Conservation (phyloP, 257 asterid species). For the Striga asiatica region DNA sequence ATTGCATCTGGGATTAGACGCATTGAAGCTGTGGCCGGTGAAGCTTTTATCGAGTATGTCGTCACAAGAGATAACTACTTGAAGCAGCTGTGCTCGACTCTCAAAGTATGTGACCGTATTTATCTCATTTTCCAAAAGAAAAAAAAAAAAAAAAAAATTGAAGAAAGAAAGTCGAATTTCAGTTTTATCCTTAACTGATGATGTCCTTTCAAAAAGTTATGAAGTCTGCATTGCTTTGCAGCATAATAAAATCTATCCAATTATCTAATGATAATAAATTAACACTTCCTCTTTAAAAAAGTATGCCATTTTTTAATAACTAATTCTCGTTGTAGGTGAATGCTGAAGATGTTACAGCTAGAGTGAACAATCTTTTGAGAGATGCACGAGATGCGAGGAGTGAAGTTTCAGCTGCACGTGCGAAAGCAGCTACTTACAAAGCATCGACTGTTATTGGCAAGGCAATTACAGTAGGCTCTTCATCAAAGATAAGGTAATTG, state of each 20-base stretch:
- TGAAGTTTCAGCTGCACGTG: slow-evolving; percentile 64
- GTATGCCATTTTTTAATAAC: too few relatives aligned
- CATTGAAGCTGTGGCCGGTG: slow-evolving; percentile 95
- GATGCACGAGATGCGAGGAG: slow-evolving; percentile 62
- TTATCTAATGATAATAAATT: too few relatives aligned
- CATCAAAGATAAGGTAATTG: slow-evolving; percentile 50
- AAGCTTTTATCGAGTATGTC: slow-evolving; percentile 80
- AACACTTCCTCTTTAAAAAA: too few relatives aligned
- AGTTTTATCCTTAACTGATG: too few relatives aligned
- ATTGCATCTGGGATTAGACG: slow-evolving; percentile 85
- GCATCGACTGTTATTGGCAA: slow-evolving; percentile 52
- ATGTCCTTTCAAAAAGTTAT: background rate
- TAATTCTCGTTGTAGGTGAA: slow-evolving; percentile 82
- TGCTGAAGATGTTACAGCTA: slow-evolving; percentile 67
- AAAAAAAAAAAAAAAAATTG: too few relatives aligned
- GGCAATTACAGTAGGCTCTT: slow-evolving; percentile 45
- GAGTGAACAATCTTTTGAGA: slow-evolving; percentile 71
- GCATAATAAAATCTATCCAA: too few relatives aligned
- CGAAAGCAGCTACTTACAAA: slow-evolving; percentile 73
- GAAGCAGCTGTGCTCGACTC: slow-evolving; percentile 89
- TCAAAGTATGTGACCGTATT: slow-evolving; percentile 47
- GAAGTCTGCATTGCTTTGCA: too few relatives aligned
- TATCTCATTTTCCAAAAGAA: background rate
- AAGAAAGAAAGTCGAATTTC: too few relatives aligned
- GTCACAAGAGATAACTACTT: slow-evolving; percentile 71